Evolutionary conservation across 2,329 filamentous ascomycete genomes (phyloP), one percentile per base, ranked within the genome.

Genomic region (Aspergillus sp.): DNA sequence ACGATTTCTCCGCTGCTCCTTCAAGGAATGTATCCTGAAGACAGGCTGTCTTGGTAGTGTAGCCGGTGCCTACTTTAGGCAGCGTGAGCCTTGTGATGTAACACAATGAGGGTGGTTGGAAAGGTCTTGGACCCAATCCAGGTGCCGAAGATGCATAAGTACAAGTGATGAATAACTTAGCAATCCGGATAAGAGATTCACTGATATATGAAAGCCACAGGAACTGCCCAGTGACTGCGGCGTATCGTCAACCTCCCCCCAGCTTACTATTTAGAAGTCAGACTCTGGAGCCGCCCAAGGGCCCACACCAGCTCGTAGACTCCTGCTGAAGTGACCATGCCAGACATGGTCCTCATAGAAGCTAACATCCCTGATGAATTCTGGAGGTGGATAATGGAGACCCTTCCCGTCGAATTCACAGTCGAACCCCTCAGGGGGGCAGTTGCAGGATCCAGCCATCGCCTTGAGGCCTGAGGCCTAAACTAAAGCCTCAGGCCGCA

Each of bases 31-130:
- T 15, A 15, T 11, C 37, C n/a, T 34, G 41, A 13, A 33, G 22
- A 30, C 34, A 51, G 46, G 24, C 15, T 27, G 11, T 13, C 37
- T 44, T 5, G 15, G 4, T 37, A n/a, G 41, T 46, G 34, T 15
- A 45, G 39, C 12, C 39, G 41, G 41, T 53, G 51, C 51, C 51
- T 53, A 19, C 30, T 39, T n/a, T 46, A 53, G 51, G 51, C 51
- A 53, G 17, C 41, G 19, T 27, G n/a, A 39, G 51, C 51, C 41
- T 39, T 11, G 9, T 27, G 47, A 20, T 17, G 12, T 27, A n/a
- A 50, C 34, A 17, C 17, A 37, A 22, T 22, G 12, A 49, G 13
- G 37, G 33, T 22, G 30, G 17, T 33, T n/a, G 11, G 27, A 8
- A 22, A 37, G 19, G 17, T 33, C 19, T 39, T 37, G 2, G 33